phyloP scores from a whole-genome alignment of 495 filamentous ascomycete species.

The Eremomyces bilateralis region DNA sequence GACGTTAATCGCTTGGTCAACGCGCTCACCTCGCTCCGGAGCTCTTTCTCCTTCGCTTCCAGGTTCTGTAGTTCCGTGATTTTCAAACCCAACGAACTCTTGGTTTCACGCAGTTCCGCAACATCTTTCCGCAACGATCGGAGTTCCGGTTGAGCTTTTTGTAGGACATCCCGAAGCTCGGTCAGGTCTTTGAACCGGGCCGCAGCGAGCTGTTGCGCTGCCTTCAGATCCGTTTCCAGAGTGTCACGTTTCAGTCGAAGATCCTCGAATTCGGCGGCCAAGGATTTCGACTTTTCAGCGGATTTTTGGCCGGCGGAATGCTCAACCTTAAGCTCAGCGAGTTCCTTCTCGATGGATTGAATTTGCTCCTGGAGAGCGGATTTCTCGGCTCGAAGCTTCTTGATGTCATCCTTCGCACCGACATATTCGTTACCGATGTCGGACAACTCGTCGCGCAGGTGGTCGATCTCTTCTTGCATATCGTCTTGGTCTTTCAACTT shows the following conservation, averaged over 20 bases:
- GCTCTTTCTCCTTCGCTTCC: constrained; percentile 59
- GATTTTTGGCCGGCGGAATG: constrained; percentile 27
- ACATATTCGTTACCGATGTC: constrained; percentile 62
- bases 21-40: constrained; percentile 47
- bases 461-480: constrained; percentile 68
- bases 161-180: constrained; percentile 51
- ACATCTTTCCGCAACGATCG: constrained; percentile 53
- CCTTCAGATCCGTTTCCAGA: constrained; percentile 65
- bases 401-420: constrained; percentile 59
- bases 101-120: constrained; percentile 42
- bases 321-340: constrained; percentile 30
- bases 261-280: constrained; percentile 51
- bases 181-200: constrained; percentile 73
- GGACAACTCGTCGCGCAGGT: constrained; percentile 53
- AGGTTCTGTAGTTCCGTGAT: constrained; percentile 45
- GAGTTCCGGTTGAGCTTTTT: constrained; percentile 74
- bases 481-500: constrained; percentile 60
- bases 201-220: constrained; percentile 65
- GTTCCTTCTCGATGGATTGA: constrained; percentile 32
- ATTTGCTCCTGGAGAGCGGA: constrained; percentile 14
- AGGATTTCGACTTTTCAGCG: constrained; percentile 31
- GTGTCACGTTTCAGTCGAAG: constrained; percentile 45
- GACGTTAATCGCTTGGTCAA: constrained; percentile 46
- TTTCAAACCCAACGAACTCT: constrained; percentile 49
- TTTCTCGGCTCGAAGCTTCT: constrained; percentile 39